Conservation (phyloP, 139 green algal genomes). For the Tetradesmus obliquus region DNA sequence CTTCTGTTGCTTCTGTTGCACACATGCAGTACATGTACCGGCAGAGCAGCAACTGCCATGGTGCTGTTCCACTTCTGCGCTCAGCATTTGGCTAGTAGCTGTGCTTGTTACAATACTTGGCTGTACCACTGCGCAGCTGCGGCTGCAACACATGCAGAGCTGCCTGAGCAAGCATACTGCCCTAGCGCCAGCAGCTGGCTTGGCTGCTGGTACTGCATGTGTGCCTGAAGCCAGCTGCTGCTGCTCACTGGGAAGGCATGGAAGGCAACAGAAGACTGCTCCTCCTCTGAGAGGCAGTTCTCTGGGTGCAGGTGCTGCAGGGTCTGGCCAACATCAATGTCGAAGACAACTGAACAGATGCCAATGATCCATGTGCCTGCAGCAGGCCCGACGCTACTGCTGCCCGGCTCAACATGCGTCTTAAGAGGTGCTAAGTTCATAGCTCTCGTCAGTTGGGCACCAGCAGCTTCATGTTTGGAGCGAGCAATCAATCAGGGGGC, state of each 20-base stretch:
- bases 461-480: not conserved
- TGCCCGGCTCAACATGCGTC: not conserved
- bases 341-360: conserved; percentile 70
- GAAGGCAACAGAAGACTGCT: conserved; percentile 69
- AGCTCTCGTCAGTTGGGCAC: not conserved
- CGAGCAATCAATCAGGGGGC: not conserved
- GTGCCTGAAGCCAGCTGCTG: not conserved
- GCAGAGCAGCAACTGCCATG: not conserved
- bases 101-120: not conserved
- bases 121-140: not conserved
- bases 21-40: not conserved
- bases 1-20: not conserved
- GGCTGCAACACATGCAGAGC: not conserved
- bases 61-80: not conserved
- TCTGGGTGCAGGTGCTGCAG: conserved; percentile 61
- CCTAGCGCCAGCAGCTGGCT: not conserved
- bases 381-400: not conserved
- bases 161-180: not conserved
- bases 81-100: not conserved
- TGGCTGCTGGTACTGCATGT: not conserved
- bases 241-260: conserved; percentile 72
- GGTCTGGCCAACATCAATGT: conserved; percentile 74
- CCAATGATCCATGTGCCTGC: conserved; percentile 61
- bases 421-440: not conserved
- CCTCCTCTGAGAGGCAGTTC: conserved; percentile 54